Evolutionary conservation across 768 basidiomycete genomes (phyloP).

Genomic region (Boletus subparvulus): DNA sequence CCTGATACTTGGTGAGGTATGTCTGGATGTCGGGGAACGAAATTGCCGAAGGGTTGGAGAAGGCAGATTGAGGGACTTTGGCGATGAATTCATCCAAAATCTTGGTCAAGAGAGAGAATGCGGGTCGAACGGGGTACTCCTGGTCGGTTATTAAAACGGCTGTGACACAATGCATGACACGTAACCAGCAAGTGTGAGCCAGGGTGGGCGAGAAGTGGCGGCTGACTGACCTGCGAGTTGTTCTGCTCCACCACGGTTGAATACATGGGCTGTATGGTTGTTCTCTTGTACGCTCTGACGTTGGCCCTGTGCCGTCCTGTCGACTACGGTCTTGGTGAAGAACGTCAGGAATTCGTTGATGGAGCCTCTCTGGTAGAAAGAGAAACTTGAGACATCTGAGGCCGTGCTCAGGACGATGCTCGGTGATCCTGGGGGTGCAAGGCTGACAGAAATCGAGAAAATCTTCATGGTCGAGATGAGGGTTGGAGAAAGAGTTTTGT

Average conservation of each 20-base stretch:
- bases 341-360: conserved; percentile 93
- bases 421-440: conserved; percentile 62
- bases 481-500: conserved; percentile 10
- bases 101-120: conserved; percentile 93
- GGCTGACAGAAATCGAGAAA: conserved; percentile 73
- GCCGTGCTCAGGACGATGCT: conserved; percentile 65
- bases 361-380: conserved; percentile 88
- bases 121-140: conserved; percentile 95
- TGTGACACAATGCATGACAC: conserved; percentile 31
- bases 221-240: conserved; percentile 70
- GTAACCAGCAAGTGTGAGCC: background rate
- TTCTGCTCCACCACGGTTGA: conserved; percentile 85
- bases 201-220: background rate
- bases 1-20: conserved; percentile 92
- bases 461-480: conserved; percentile 68
- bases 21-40: conserved; percentile 73
- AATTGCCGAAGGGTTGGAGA: conserved; percentile 61
- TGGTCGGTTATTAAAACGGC: conserved; percentile 92
- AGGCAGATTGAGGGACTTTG: conserved; percentile 73
- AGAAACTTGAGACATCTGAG: conserved; percentile 85
- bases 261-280: conserved; percentile 89
- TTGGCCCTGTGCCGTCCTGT: conserved; percentile 83
- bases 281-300: conserved; percentile 95
- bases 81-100: conserved; percentile 88
- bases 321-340: conserved; percentile 89